Conservation (phyloP, 176 grass and related monocot species). For the Musa troglodytarum region DNA sequence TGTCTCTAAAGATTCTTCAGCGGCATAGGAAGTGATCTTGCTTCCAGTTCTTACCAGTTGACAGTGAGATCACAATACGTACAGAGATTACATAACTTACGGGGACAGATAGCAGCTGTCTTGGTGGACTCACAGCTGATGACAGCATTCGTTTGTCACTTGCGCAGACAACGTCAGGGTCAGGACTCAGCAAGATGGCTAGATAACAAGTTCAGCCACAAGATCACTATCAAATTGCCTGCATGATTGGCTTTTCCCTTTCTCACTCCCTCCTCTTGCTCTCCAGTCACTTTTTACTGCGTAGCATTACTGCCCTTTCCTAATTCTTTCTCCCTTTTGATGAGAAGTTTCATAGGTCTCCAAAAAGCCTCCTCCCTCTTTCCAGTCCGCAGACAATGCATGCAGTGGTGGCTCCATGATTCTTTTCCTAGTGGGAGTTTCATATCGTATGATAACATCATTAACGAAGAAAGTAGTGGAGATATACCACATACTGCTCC, state of each 20-base stretch:
- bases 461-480: background rate
- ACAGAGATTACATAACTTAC: background rate
- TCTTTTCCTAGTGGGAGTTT: conserved; percentile 23
- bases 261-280: background rate
- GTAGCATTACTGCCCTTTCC: background rate
- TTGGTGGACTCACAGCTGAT: conserved; percentile 15
- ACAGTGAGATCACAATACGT: background rate
- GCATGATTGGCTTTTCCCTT: conserved; percentile 14
- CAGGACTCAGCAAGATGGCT: conserved; percentile 14
- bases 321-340: background rate
- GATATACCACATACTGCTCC: conserved; percentile 20
- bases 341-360: background rate
- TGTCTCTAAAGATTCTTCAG: background rate
- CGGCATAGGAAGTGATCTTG: background rate
- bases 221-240: conserved; percentile 22
- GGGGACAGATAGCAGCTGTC: conserved; percentile 15
- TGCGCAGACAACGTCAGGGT: conserved; percentile 23
- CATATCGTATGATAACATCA: conserved; percentile 27
- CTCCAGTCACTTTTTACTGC: background rate
- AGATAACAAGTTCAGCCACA: conserved; percentile 7
- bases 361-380: background rate
- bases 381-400: conserved; percentile 2
- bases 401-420: background rate
- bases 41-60: conserved; percentile 3
- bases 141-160: conserved; percentile 35